Base-by-base conservation (phyloP, 306 rosid species). In the Notholithocarpus densiflorus region DNA sequence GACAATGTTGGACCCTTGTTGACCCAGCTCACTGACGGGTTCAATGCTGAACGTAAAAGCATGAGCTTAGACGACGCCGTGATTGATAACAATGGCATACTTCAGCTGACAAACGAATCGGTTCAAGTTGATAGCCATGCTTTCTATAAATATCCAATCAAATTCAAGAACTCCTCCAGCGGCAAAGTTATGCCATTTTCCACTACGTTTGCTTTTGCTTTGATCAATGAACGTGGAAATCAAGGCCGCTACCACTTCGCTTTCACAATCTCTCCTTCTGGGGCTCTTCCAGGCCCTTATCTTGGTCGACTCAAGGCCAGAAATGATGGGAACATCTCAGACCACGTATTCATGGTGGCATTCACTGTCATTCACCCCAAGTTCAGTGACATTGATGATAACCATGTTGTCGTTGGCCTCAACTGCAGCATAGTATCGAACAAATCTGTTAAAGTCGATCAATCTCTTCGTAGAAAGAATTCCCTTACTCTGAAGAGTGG, bases 321-420 rank as follows among this genome's bases (percentile, higher is more conserved):
- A 2, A 79, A 88, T n/a, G 9, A 76, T 17, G 94, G 90, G 1
- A 84, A 82, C 66, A 77, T 83, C 73, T 88, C 92, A 5, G 81
- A 88, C 78, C 90, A 83, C 62, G 11, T 88, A 17, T 84, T 90
- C 4, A 90, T 89, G 0, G 90, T 88, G 4, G 90, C 88, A 55
- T 88, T 90, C 76, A 90, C 90, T 1, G 85, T 83, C 1, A 86
- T 79, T 54, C 89, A 90, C 82, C 78, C 73, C 2, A 89, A 88
- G 27, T 86, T 86, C 37, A 43, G 26, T 0, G 94, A 88, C 75
- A 90, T 86, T 76, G 85, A 86, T 26, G 89, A 88, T 21, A 90
- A 88, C 72, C 94, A 90, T 65, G 87, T 88, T 0, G 92, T 86
- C 18, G 56, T 90, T 66, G 81, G 88, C 69, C 69, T 88, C 4